Evolutionary conservation across 805 yeast genomes (phyloP).

Genomic region (Zygosaccharomyces rouxii): DNA sequence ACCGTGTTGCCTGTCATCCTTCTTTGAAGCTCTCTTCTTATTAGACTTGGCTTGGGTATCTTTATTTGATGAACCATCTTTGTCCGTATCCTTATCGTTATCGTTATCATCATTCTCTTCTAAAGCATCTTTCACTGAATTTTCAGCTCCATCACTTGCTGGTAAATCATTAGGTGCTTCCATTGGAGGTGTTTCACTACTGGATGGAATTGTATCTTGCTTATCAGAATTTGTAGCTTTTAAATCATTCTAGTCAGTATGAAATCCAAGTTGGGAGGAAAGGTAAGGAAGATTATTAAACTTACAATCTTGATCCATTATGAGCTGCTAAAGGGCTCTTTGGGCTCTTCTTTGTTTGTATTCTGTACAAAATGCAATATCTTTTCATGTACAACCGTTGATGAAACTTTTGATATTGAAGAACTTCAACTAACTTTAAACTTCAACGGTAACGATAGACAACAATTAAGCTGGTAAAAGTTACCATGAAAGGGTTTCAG

Average conservation of each 20-base stretch:
- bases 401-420: background rate
- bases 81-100: background rate
- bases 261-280: background rate
- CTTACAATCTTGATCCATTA: constrained; percentile 4
- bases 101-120: constrained; percentile 1
- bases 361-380: background rate
- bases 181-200: background rate
- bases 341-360: background rate
- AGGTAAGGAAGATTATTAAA: background rate
- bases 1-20: constrained; percentile 6
- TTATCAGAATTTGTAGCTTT: background rate
- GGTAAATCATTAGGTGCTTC: background rate
- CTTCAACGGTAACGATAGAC: background rate
- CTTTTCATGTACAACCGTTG: background rate
- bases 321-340: background rate
- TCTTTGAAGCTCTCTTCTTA: constrained; percentile 9
- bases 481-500: background rate
- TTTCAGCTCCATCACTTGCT: background rate
- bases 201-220: background rate
- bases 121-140: background rate
- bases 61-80: background rate
- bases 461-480: background rate
- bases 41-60: constrained; percentile 4
- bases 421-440: background rate
- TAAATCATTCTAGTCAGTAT: background rate